phyloP scores from a whole-genome alignment of 495 filamentous ascomycete genomes.

The Tirmania nivea region DNA sequence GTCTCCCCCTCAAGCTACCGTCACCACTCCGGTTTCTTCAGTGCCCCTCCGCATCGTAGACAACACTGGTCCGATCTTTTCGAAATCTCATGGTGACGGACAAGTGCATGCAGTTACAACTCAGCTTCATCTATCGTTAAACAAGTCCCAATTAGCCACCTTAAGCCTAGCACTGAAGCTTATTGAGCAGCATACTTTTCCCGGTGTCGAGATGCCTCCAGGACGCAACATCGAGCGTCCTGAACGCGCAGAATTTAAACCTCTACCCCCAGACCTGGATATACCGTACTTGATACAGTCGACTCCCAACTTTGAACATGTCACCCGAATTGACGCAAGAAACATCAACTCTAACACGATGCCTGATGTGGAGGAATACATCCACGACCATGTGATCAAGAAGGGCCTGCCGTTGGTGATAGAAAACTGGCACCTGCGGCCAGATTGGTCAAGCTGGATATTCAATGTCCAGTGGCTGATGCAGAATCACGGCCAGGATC shows the following conservation, averaged over 20 bases:
- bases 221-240: not conserved
- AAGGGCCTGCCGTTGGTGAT: conserved; percentile 71
- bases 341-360: conserved; percentile 49
- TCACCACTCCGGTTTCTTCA: no score
- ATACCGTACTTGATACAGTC: conserved; percentile 47
- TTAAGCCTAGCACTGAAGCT: no score
- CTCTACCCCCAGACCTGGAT: conserved; percentile 66
- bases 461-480: conserved; percentile 67
- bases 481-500: conserved; percentile 46
- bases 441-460: conserved; percentile 40
- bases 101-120: no score
- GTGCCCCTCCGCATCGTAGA: no score
- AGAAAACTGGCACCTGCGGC: conserved; percentile 50
- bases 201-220: not conserved
- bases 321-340: conserved; percentile 28
- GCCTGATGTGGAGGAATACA: conserved; percentile 57
- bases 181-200: no score
- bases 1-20: no score
- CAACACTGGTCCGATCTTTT: no score
- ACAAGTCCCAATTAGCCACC: no score
- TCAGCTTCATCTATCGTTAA: no score
- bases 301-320: conserved; percentile 66
- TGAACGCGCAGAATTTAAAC: conserved; percentile 43
- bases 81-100: no score
- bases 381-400: conserved; percentile 57